Percentiles rank a stretch among this genome's conserved stretches.
Conservation (phyloP, 306 rosid genomes). For the Ammopiptanthus mongolicus region DNA sequence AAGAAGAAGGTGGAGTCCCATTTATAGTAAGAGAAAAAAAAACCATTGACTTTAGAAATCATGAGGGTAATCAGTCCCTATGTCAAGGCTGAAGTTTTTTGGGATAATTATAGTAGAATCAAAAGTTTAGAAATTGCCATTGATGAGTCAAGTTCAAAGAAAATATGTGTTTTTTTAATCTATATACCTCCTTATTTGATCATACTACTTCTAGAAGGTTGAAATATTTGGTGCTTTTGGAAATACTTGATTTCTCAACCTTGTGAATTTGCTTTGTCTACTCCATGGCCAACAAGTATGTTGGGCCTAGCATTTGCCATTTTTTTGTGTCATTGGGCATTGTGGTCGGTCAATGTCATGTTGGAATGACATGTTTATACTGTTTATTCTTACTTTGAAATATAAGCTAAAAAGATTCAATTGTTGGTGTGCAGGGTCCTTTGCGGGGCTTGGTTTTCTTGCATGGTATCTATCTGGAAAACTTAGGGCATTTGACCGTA, state of each 20-base stretch:
- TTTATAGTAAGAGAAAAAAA: not conserved
- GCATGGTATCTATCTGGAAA: slow-evolving; percentile 75
- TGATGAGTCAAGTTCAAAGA: not conserved
- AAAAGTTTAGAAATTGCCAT: not conserved
- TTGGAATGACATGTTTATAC: not conserved
- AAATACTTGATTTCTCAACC: not conserved
- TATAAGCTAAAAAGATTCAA: not conserved
- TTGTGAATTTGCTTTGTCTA: not conserved
- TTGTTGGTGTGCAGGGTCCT: slow-evolving; percentile 61
- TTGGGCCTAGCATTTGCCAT: not conserved
- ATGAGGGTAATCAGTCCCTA: not conserved
- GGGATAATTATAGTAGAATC: not conserved
- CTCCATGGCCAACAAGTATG: not conserved
- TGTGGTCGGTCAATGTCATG: not conserved
- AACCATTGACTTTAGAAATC: not conserved
- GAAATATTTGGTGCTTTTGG: not conserved
- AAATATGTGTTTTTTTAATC: not conserved
- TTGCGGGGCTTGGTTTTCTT: slow-evolving; percentile 73
- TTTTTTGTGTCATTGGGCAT: not conserved
- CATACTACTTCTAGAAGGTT: not conserved
- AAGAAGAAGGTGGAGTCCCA: not conserved
- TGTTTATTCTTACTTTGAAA: not conserved
- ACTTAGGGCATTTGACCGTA: slow-evolving; percentile 58
- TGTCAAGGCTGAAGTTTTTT: slow-evolving; percentile 4
- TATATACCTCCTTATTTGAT: not conserved